These are phyloP conservation scores for Cryphonectria japonica DNA, from an alignment of 2,329 filamentous ascomycete genomes.

Conservation along the genomic window DNA sequence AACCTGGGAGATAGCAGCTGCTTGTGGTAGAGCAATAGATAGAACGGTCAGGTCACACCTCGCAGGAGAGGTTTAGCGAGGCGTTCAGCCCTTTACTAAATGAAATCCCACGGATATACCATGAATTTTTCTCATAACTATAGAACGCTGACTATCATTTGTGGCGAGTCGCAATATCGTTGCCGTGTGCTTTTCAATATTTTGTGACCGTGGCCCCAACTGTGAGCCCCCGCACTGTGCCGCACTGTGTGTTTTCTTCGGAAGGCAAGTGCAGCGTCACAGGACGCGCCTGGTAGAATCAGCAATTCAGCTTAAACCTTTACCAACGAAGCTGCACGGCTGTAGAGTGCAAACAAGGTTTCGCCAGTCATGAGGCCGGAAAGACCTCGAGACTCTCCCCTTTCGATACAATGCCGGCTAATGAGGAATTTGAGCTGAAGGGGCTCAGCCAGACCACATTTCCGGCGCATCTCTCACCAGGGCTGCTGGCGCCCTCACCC, in stretches of 20 bases:
- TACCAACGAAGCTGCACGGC: neutral
- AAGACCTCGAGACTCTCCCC: neutral
- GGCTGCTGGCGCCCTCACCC: constrained; percentile 75
- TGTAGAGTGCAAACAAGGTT: too few relatives aligned
- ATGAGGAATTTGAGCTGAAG: constrained; percentile 41
- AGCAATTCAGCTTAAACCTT: neutral
- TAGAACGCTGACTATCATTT: neutral
- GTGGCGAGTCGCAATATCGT: too few relatives aligned
- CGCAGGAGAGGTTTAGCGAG: constrained; percentile 3
- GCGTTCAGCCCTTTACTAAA: constrained; percentile 2
- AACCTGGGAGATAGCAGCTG: neutral
- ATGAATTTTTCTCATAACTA: neutral
- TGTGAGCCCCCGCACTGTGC: neutral
- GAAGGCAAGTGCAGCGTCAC: neutral
- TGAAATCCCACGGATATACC: neutral
- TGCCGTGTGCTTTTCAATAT: neutral
- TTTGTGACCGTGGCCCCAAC: neutral
- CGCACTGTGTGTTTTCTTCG: constrained; percentile 2
- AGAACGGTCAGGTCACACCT: constrained; percentile 6
- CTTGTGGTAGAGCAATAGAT: neutral
- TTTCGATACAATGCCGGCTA: constrained; percentile 26
- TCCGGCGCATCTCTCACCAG: constrained; percentile 56
- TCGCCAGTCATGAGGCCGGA: constrained; percentile 15
- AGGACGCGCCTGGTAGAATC: constrained; percentile 9
- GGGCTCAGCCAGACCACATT: constrained; percentile 62